Evolutionary conservation across 2,329 filamentous ascomycete genomes (phyloP), one percentile per base, ranked within the genome.

Genomic region (Bipolaris gigantea): DNA sequence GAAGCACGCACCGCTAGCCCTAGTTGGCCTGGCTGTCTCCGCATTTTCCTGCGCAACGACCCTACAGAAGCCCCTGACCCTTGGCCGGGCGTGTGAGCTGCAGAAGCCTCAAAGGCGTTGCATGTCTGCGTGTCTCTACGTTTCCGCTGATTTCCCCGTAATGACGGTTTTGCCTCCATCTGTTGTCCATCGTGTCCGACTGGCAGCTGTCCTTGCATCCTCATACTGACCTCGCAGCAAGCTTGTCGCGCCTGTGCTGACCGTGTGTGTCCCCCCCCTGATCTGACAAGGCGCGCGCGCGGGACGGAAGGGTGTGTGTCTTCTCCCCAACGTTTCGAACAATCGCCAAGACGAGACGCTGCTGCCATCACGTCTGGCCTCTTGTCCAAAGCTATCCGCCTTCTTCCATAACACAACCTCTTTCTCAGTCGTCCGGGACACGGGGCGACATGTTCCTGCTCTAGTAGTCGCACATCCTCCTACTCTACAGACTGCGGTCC

Each of bases 31-130:
- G 68, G 71, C 63, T 65, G 67, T 74, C 72, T 73, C 72, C 72
- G 72, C 72, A 73, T 74, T 74, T 66, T 60, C 57, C 69, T 70
- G 67, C 70, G 67, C 69, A 70, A 71, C 68, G 70, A 68, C 70
- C 70, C 67, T 68, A 65, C 53, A 68, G 61, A 51, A 72, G 68
- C 72, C 72, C 72, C 71, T 73, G 69, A 73, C 66, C 70, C 69
- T 72, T 71, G 69, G 66, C 64, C 58, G 65, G 64, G 68, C 66
- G 66, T 70, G 67, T 63, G 64, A 69, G 66, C 59, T 70, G 70
- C 70, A 71, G 68, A 74, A 73, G 69, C 72, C 70, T 73, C 72
- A 74, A 73, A 74, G 70, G 70, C 69, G 70, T 73, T 71, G 66
- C 55, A 62, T 50, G 62, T 67, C 64, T 69, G 67, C 69, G 60